Base-by-base conservation (phyloP, 345 rosid genomes). In the Salix dunnii region DNA sequence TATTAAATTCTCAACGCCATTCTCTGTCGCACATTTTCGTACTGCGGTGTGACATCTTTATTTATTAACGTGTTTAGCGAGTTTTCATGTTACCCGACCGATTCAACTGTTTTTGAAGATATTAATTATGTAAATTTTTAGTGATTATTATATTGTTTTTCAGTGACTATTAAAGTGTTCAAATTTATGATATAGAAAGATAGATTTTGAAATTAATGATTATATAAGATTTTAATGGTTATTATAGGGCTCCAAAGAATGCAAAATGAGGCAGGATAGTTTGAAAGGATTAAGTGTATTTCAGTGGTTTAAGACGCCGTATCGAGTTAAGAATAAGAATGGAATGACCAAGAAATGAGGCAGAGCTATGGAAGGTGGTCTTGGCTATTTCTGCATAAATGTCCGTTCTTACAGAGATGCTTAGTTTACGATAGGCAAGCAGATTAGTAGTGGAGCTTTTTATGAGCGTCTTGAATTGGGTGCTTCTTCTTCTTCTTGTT, bases 1-100 rank as follows among this genome's bases (percentile, higher is more conserved):
- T 62, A 42, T 74, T 25, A 43, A 33, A 74, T 74, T 74, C 70
- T 60, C 71, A 28, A 31, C 49, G 42, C 62, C 3, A 9, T n/a
- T n/a, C 13, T 0, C 14, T 55, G 30, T 21, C n/a, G n/a, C 36
- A 43, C 55, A 16, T 12, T 42, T 69, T 51, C 43, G 42, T 21
- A 33, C 48, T n/a, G 51, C 17, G 42, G 27, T n/a, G 58, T 36
- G 72, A 67, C 66, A 67, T 67, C 14, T 67, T 14, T 67, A 0
- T 33, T 33, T 33, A 33, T 33, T 33, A 33, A 33, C 36, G n/a
- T n/a, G n/a, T n/a, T n/a, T n/a, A n/a, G n/a, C n/a, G n/a, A n/a
- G n/a, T n/a, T n/a, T n/a, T n/a, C n/a, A n/a, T n/a, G n/a, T n/a
- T n/a, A n/a, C n/a, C n/a, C n/a, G n/a, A n/a, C n/a, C n/a, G n/a